These are phyloP conservation scores for Solanum rostratum DNA, from an alignment of 257 asterid genomes.

Conservation along the genomic window DNA sequence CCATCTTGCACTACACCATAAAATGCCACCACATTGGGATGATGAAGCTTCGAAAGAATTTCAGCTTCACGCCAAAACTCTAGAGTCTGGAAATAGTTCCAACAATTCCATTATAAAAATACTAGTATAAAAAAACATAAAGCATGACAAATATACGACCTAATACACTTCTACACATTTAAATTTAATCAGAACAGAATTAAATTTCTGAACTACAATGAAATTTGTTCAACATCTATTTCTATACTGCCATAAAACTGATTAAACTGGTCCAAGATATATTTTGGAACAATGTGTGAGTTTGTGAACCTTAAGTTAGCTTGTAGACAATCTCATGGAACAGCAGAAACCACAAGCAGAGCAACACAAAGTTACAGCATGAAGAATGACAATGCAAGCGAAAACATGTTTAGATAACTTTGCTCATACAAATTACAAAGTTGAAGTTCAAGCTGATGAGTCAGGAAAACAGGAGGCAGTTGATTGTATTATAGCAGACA, in stretches of 20 bases:
- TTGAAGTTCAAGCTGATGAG: neutral
- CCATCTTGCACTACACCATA: conserved; percentile 97
- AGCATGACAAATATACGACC: neutral
- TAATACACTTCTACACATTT: neutral
- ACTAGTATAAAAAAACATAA: neutral
- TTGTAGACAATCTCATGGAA: neutral
- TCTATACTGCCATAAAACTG: neutral
- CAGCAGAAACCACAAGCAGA: neutral
- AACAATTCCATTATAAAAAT: conserved; percentile 1
- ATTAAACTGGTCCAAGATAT: neutral
- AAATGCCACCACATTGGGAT: conserved; percentile 93
- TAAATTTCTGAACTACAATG: neutral
- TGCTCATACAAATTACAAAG: neutral
- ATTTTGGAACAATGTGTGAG: neutral
- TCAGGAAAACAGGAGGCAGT: neutral
- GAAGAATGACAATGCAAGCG: neutral
- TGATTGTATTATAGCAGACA: neutral
- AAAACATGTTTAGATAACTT: neutral
- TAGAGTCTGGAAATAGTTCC: conserved; percentile 31
- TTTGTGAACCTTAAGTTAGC: neutral
- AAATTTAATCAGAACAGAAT: neutral
- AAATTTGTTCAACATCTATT: neutral
- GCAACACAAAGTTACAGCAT: neutral
- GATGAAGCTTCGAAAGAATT: conserved; percentile 91
- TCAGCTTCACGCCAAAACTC: conserved; percentile 96